phyloP scores from a whole-genome alignment of 116 monocot genomes.

The Cymodocea nodosa region DNA sequence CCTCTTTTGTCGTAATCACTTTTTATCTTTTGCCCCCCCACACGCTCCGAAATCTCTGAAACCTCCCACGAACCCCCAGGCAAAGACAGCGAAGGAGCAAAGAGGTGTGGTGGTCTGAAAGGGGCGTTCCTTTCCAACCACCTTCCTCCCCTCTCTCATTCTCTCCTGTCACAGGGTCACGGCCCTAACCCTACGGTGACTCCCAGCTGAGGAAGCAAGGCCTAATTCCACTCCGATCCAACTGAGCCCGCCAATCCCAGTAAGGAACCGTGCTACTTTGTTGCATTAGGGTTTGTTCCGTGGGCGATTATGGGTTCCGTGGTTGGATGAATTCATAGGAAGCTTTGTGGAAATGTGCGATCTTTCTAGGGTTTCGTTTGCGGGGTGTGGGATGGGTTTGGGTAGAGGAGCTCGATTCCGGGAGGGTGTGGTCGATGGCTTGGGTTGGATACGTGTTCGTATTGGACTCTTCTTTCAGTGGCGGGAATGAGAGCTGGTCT shows the following conservation, averaged over 20 bases:
- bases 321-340: neutral
- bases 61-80: neutral
- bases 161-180: neutral
- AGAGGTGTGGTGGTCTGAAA: neutral
- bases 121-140: neutral
- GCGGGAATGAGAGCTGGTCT: neutral
- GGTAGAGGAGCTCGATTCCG: neutral
- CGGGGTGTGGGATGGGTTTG: neutral
- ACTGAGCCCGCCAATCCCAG: neutral
- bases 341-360: neutral
- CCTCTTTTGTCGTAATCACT: slow-evolving; percentile 10
- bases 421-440: neutral
- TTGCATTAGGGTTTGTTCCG: slow-evolving; percentile 3
- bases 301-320: neutral
- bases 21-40: neutral
- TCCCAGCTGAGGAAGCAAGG: neutral
- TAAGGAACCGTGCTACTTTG: neutral
- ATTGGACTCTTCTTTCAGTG: neutral
- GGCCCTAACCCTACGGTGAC: slow-evolving; percentile 1
- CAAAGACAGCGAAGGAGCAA: neutral
- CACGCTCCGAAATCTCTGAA: neutral
- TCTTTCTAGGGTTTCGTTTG: slow-evolving; percentile 3
- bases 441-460: neutral
- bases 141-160: neutral
- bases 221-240: slow-evolving; percentile 3